phyloP scores from a whole-genome alignment of 1,284 basidiomycete genomes.

The Blastosporella zonata region DNA sequence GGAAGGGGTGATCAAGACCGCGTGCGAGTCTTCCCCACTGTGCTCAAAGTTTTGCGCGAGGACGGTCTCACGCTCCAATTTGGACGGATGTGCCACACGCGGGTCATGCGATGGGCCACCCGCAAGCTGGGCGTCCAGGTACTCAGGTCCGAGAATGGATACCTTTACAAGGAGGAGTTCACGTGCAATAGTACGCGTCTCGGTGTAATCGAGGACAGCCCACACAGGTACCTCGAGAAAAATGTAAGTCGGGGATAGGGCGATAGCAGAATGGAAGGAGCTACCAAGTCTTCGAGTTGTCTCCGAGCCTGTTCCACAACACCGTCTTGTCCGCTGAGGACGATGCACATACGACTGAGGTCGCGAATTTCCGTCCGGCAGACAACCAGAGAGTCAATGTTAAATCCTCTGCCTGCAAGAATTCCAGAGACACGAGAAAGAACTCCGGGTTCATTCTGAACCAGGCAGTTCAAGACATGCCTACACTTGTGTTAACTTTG shows the following conservation, averaged over 20 bases:
- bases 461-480: conserved; percentile 96
- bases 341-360: conserved; percentile 97
- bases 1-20: conserved; percentile 62
- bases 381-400: conserved; percentile 98
- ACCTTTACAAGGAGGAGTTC: conserved; percentile 90
- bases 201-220: conserved; percentile 95
- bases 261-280: conserved; percentile 16
- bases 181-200: conserved; percentile 84
- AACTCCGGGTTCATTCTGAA: conserved; percentile 99
- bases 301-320: conserved; percentile 96
- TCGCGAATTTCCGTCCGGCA: conserved; percentile 98
- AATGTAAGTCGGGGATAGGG: conserved; percentile 5
- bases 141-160: conserved; percentile 96
- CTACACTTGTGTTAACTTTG: conserved; percentile 36
- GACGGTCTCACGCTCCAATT: conserved; percentile 64
- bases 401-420: conserved; percentile 95
- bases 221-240: conserved; percentile 84
- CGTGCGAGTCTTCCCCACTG: conserved; percentile 35
- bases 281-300: conserved; percentile 92
- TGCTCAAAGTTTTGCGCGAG: conserved; percentile 78
- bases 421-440: conserved; percentile 97
- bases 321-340: conserved; percentile 94
- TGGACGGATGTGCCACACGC: conserved; percentile 40
- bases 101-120: conserved; percentile 83
- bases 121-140: conserved; percentile 85